Evolutionary conservation across 164 flowering plant species (phyloP), one percentile per base, ranked within the genome.

Genomic region (Santalum album): DNA sequence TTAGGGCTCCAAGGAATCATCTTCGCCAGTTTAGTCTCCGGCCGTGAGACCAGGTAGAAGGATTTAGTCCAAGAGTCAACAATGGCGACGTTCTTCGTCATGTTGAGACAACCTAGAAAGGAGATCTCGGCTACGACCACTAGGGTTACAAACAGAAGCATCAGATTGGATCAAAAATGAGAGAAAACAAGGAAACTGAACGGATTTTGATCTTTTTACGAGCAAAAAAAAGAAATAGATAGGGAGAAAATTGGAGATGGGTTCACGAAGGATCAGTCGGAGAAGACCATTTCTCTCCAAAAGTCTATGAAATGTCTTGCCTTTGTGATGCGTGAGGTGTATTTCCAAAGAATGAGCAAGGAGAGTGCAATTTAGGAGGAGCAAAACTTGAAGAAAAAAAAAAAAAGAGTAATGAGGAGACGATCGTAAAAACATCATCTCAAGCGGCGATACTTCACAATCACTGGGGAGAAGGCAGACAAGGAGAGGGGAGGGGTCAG

Each of bases 31-130:
- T n/a, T n/a, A n/a, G 38, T 52, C 12, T 2, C 23, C 1, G 32
- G 25, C 49, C 58, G 48, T 1, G 63, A 25, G 1, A 48, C 32
- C 32, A 62, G 63, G 49, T 71, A 54, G 70, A 86, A 81, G 44
- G 75, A 62, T 43, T 74, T 80, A 26, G 86, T 76, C 86, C 80
- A 85, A 0, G 86, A 70, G 51, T 78, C 73, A 17, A 86, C 74
- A 60, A 83, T 42, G 53, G 75, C 75, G 3, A 77, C 79, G 59
- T 85, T 82, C 58, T 81, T 81, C 6, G 75, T 78, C 76, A 88
- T 72, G 44, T 92, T 91, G n/a, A 92, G 78, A 3, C 81, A 78
- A 61, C 89, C 81, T 40, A 92, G 62, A 56, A 89, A 82, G 10
- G 70, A 70, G 58, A 92, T 77, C 73, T 92, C 97, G 1, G 75